A percentile compares a stretch with the other conserved stretches of the same genome.
Evolutionary conservation across 2,329 filamentous ascomycete species (phyloP).

Genomic region (Aureobasidium pullulans): DNA sequence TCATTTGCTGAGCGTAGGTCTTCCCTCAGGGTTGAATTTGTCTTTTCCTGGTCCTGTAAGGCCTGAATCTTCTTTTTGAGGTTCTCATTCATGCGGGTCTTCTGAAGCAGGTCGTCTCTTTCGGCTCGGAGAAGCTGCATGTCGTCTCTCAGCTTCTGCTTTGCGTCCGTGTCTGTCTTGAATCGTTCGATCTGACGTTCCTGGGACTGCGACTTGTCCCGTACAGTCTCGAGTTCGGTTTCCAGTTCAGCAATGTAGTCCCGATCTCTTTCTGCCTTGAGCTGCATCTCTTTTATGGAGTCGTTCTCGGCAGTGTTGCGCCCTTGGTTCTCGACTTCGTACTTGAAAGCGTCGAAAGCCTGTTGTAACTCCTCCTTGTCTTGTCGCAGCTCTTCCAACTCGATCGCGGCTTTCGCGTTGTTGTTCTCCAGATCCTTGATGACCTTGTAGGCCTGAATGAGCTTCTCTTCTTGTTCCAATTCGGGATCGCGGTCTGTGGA

Average conservation of each 20-base stretch:
- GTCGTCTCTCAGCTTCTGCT: constrained; percentile 43
- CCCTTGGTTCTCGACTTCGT: constrained; percentile 37
- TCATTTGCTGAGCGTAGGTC: constrained; percentile 39
- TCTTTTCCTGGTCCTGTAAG: constrained; percentile 41
- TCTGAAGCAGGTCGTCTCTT: constrained; percentile 42
- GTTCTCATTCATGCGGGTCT: constrained; percentile 45
- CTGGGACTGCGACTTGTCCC: constrained; percentile 37
- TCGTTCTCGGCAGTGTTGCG: constrained; percentile 33
- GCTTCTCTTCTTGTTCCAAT: constrained; percentile 43
- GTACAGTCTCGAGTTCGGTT: constrained; percentile 37
- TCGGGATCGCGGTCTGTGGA: constrained; percentile 33
- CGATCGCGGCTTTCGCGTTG: constrained; percentile 33
- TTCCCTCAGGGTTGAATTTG: constrained; percentile 35
- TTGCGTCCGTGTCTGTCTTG: constrained; percentile 36
- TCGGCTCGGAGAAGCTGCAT: constrained; percentile 42
- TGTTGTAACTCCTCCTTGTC: constrained; percentile 40
- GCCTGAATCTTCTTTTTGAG: constrained; percentile 47
- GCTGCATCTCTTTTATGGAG: constrained; percentile 36
- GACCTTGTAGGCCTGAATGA: constrained; percentile 42
- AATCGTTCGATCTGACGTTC: constrained; percentile 39
- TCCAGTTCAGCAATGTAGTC: constrained; percentile 46
- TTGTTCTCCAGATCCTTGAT: constrained; percentile 37
- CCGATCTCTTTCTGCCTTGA: constrained; percentile 37
- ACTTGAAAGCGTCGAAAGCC: constrained; percentile 39
- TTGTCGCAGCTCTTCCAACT: constrained; percentile 35